A percentile compares a stretch with the other conserved stretches of the same genome.
Conservation (phyloP, 2,329 filamentous ascomycete species). For the Verticillium albo-atrum region DNA sequence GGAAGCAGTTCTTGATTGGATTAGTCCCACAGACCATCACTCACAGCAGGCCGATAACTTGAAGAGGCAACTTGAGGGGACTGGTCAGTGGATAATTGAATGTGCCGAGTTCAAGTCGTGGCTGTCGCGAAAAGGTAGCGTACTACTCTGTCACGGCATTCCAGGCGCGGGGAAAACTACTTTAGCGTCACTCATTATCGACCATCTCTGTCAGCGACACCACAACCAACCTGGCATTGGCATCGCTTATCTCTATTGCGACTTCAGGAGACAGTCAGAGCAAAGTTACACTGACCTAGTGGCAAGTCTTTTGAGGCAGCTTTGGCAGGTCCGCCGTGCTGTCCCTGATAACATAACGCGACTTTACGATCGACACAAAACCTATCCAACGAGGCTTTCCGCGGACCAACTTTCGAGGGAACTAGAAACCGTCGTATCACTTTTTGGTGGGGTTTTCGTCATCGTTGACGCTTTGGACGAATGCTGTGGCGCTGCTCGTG, state of each 20-base stretch:
- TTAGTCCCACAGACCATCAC: too few relatives aligned
- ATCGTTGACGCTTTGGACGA: conserved; percentile 24
- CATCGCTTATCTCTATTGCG: conserved; percentile 27
- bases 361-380: neutral
- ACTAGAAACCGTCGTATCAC: conserved; percentile 1
- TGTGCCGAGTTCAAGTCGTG: too few relatives aligned
- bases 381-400: conserved; percentile 14
- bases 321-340: conserved; percentile 12
- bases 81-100: too few relatives aligned
- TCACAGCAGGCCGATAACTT: too few relatives aligned
- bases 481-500: conserved; percentile 1
- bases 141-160: conserved; percentile 40
- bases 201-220: conserved; percentile 12
- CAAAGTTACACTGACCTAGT: conserved; percentile 20
- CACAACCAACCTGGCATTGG: conserved; percentile 4
- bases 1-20: too few relatives aligned
- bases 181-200: conserved; percentile 13
- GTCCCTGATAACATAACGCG: neutral
- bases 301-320: conserved; percentile 25
- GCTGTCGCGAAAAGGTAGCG: too few relatives aligned
- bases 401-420: conserved; percentile 13
- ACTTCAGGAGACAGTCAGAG: conserved; percentile 19
- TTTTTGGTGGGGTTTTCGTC: conserved; percentile 11
- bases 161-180: conserved; percentile 39
- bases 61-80: too few relatives aligned